Conservation (phyloP, 2,329 filamentous ascomycete species). For the Cytospora paraplurivora region DNA sequence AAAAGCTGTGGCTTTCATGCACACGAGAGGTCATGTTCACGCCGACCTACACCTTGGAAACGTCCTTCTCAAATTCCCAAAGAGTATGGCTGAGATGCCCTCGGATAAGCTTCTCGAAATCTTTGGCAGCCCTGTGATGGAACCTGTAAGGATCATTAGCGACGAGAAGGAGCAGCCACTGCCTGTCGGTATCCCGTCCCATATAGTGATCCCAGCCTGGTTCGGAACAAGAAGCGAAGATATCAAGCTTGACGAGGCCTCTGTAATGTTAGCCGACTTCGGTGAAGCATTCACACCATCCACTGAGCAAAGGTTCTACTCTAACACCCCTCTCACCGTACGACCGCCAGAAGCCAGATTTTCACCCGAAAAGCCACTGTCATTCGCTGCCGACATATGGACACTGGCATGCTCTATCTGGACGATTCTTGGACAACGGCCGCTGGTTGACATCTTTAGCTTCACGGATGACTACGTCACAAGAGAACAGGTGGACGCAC, state of each 20-base stretch:
- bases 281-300: slow-evolving; percentile 5
- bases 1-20: slow-evolving; percentile 16
- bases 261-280: slow-evolving; percentile 1
- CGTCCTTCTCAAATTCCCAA: slow-evolving; percentile 10
- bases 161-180: not conserved
- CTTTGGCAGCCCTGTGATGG: slow-evolving; percentile 4
- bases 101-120: not conserved
- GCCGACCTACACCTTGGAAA: slow-evolving; percentile 13
- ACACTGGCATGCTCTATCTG: slow-evolving; percentile 12
- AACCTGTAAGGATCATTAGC: slow-evolving; percentile 9
- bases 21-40: slow-evolving; percentile 15
- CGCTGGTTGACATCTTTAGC: slow-evolving; percentile 7
- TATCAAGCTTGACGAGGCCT: slow-evolving; percentile 1
- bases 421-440: slow-evolving; percentile 2
- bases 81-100: not conserved
- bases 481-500: slow-evolving; percentile 13
- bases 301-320: slow-evolving; percentile 2
- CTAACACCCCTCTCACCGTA: not conserved
- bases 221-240: slow-evolving; percentile 14
- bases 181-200: not conserved
- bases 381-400: slow-evolving; percentile 12
- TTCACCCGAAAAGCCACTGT: not conserved
- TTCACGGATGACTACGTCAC: slow-evolving; percentile 9
- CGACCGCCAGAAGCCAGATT: slow-evolving; percentile 18
- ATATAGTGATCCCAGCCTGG: slow-evolving; percentile 13